Conservation (phyloP, 2,329 filamentous ascomycete species). For the Aureobasidium sp. region DNA sequence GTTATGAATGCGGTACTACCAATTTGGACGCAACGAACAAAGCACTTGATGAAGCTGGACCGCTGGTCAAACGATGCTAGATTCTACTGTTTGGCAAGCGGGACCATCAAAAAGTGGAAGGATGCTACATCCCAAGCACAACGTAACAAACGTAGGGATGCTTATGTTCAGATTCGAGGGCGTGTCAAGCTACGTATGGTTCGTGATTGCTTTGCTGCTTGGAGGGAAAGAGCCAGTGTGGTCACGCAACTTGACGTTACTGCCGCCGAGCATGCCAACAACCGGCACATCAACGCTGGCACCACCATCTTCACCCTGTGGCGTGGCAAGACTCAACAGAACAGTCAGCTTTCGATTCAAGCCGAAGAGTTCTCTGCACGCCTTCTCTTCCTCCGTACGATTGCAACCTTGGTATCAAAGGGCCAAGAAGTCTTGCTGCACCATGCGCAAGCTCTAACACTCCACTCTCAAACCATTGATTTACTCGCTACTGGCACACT, state of each 20-base stretch:
- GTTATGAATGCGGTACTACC: conserved; percentile 30
- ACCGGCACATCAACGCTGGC: conserved; percentile 26
- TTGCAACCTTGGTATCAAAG: not conserved
- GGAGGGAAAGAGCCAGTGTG: conserved; percentile 28
- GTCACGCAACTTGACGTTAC: conserved; percentile 31
- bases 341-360: conserved; percentile 23
- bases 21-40: conserved; percentile 27
- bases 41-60: conserved; percentile 40
- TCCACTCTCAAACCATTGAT: conserved; percentile 40
- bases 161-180: conserved; percentile 46
- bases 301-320: conserved; percentile 28
- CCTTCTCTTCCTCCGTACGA: not conserved
- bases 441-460: conserved; percentile 34
- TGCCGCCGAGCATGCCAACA: conserved; percentile 29
- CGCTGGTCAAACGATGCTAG: conserved; percentile 46
- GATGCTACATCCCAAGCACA: conserved; percentile 41
- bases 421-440: conserved; percentile 1
- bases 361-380: conserved; percentile 22
- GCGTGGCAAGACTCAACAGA: conserved; percentile 23
- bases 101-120: conserved; percentile 43
- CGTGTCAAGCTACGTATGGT: conserved; percentile 47
- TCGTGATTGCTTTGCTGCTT: conserved; percentile 31
- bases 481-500: conserved; percentile 24
- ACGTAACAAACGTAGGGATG: conserved; percentile 45
- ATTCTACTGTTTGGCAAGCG: conserved; percentile 47